Conservation (phyloP, 768 basidiomycete genomes). For the Cystofilobasidium bisporidii region DNA sequence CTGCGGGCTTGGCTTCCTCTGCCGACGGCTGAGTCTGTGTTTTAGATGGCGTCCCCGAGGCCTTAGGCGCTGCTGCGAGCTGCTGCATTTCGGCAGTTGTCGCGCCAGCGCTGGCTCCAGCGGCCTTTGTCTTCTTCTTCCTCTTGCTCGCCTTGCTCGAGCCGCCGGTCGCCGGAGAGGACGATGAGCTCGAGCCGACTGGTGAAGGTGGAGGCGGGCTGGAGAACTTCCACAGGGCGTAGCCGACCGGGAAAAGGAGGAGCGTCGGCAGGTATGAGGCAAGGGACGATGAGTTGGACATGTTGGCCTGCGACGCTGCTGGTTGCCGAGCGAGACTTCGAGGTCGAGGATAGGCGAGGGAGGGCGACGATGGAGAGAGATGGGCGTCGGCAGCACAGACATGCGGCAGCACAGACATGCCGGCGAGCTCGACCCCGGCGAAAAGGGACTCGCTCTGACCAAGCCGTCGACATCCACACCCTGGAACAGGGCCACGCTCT, state of each 20-base stretch:
- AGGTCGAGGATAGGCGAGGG: too few relatives aligned
- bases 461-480: too few relatives aligned
- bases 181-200: not conserved
- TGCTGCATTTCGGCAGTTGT: not conserved
- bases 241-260: not conserved
- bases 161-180: not conserved
- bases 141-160: not conserved
- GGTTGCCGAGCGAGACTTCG: too few relatives aligned
- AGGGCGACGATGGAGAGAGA: not conserved
- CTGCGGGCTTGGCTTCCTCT: not conserved
- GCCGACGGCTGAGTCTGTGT: not conserved
- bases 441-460: too few relatives aligned
- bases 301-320: too few relatives aligned
- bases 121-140: constrained; percentile 4
- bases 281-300: not conserved
- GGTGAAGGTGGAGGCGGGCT: not conserved
- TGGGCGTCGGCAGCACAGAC: not conserved
- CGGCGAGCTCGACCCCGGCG: too few relatives aligned
- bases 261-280: not conserved
- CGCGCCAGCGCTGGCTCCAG: not conserved
- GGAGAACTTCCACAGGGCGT: constrained; percentile 5
- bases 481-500: too few relatives aligned
- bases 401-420: too few relatives aligned
- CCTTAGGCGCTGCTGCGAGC: not conserved
- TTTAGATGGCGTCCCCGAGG: not conserved